Percentiles rank a stretch among this genome's conserved stretches.
Evolutionary conservation across 768 basidiomycete species (phyloP).

Genomic region (Tylopilus balloui): DNA sequence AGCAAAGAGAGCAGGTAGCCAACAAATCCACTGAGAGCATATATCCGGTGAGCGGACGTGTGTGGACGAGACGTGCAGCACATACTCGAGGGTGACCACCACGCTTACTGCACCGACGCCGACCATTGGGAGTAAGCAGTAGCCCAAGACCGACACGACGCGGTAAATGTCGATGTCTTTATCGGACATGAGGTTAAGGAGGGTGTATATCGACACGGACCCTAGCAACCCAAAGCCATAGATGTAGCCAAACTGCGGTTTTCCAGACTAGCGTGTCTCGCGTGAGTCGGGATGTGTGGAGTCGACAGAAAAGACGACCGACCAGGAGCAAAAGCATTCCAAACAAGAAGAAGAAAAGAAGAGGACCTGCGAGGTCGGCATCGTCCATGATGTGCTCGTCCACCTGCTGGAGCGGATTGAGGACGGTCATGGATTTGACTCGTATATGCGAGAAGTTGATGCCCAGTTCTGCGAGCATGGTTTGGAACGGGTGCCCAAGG

Average conservation of each 20-base stretch:
- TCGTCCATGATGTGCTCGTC: constrained; percentile 98
- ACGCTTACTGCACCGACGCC: constrained; percentile 88
- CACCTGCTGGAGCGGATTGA: constrained; percentile 82
- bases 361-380: constrained; percentile 93
- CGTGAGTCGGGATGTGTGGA: constrained; percentile 1
- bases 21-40: constrained; percentile 56
- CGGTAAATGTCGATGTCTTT: constrained; percentile 94
- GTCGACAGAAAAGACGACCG: constrained; percentile 31
- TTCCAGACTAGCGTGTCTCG: constrained; percentile 71
- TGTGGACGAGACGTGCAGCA: constrained; percentile 17
- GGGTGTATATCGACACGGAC: constrained; percentile 84
- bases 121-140: constrained; percentile 96
- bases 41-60: constrained; percentile 1
- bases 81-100: constrained; percentile 82
- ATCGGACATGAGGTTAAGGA: constrained; percentile 96
- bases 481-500: not conserved
- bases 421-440: constrained; percentile 88
- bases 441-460: constrained; percentile 97
- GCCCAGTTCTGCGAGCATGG: constrained; percentile 68
- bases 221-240: constrained; percentile 98
- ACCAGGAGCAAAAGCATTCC: constrained; percentile 90
- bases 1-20: constrained; percentile 81
- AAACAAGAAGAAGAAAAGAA: constrained; percentile 93
- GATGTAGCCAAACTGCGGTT: constrained; percentile 97
- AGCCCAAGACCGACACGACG: constrained; percentile 91